Evolutionary conservation across 495 filamentous ascomycete species (phyloP), one percentile per base, ranked within the genome.

Genomic region (Aspergillus heteromorphus): DNA sequence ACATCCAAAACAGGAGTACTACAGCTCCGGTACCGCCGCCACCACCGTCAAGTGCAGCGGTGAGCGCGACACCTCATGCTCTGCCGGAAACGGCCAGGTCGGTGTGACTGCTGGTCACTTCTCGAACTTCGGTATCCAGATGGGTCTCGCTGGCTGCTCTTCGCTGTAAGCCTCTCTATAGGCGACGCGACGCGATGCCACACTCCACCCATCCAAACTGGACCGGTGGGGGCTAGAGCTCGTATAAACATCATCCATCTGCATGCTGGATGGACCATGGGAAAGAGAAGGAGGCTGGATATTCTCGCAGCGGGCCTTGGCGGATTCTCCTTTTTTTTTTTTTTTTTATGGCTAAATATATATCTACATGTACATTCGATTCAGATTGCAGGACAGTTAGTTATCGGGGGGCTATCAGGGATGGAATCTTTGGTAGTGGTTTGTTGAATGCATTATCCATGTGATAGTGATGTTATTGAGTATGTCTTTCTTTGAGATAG

Each of bases 91-190:
- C 55, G 62, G 66, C 8, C 47, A 56, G 42, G 20, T 59, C 7
- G 51, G 62, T 45, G 65, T 68, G 30, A 71, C 64, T 20, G 34
- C 48, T 19, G 66, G 68, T 9, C 68, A 68, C 40, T 65, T 71
- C 45, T 51, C 45, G 10, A 73, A 65, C 61, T 69, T 69, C 49
- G 67, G 69, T 0, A 38, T 70, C 19, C 25, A 17, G 1, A 20
- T 70, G 49, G 65, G 63, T 9, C 3, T n/a, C 14, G 67, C 63
- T 42, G 67, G 69, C 21, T 70, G 69, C 49, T 40, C 27, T 13
- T 27, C 38, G 0, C 25, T 45, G 17, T 56, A 51, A 40, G 13
- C n/a, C n/a, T n/a, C n/a, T n/a, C n/a, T n/a, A n/a, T n/a, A n/a
- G n/a, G n/a, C n/a, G n/a, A n/a, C n/a, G n/a, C n/a, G n/a, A n/a